Base-by-base conservation (phyloP, 176 grass and related monocot species). In the Chloris gayana region DNA sequence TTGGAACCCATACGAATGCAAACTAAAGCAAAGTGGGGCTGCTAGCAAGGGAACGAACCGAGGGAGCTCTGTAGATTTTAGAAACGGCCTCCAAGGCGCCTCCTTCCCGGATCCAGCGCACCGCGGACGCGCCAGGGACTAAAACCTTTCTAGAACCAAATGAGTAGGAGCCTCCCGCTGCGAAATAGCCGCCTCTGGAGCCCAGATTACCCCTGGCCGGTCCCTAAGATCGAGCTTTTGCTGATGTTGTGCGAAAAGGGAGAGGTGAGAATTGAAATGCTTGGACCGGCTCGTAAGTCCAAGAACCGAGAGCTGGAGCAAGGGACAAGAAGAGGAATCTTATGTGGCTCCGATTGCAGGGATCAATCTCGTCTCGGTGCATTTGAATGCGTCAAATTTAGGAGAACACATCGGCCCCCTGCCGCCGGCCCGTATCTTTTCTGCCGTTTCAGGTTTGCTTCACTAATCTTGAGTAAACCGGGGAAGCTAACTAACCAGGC, bases 301-400 rank as follows among this genome's bases (percentile, higher is more conserved):
- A 68, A 68, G 77, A 80, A 25, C 57, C 22, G n/a, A 22, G 21
- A 57, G 56, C 12, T 9, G 51, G 74, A 64, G 29, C 57, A 39
- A 60, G 75, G 64, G 26, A 73, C 26, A 54, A 47, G 45, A 31
- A 27, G 12, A 3, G 26, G 14, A 60, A 17, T 14, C 14, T 60
- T 69, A 14, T 29, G 44, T 54, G 44, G 44, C 45, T 35, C 56
- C 68, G 39, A 82, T 26, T 61, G 37, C 3, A 0, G 19, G 19
- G 27, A 75, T 44, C 21, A 26, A 46, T 17, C 39, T 70, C 1
- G 41, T 9, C 59, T 63, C 18, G 33, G 64, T 62, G 29, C 24
- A 67, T 47, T 27, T 33, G 82, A 76, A 80, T 5, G 63, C 64
- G 87, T 76, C 87, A 70, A 85, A 64, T 63, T 80, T 64, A 50